These are phyloP conservation scores for Globisporangium irregulare DNA, from an alignment of 352 stramenopile species.

Conservation along the genomic window DNA sequence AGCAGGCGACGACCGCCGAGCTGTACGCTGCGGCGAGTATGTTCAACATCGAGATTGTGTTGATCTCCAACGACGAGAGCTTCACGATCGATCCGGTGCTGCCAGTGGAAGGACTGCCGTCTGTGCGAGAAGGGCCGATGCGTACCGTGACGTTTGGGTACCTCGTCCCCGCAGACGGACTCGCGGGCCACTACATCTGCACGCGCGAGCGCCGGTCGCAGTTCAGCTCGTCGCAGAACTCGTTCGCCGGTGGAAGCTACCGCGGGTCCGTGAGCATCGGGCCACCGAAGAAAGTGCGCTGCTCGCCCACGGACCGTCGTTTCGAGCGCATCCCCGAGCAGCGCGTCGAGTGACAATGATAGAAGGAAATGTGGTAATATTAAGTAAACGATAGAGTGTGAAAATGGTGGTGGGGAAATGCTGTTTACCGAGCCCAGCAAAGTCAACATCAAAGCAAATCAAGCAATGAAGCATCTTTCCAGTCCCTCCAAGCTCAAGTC, in stretches of 20 bases:
- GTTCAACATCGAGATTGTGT: conserved; percentile 79
- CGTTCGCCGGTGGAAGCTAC: conserved; percentile 72
- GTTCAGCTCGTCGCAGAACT: conserved; percentile 45
- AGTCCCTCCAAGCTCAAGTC: background rate
- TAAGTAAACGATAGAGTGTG: background rate
- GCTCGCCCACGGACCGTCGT: conserved; percentile 37
- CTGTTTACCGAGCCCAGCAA: background rate
- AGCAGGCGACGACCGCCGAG: conserved; percentile 78
- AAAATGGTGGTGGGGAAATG: background rate
- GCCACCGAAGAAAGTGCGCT: conserved; percentile 50
- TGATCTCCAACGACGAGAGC: conserved; percentile 79
- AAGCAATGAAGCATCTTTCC: background rate
- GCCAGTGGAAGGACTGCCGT: conserved; percentile 55
- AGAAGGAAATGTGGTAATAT: background rate
- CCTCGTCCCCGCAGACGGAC: conserved; percentile 57
- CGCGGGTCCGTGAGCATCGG: conserved; percentile 69
- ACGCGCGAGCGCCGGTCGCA: conserved; percentile 50
- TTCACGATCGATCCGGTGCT: conserved; percentile 82
- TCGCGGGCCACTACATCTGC: conserved; percentile 82
- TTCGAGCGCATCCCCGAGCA: conserved; percentile 67
- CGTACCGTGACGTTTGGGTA: conserved; percentile 73
- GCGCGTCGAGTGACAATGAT: conserved; percentile 47
- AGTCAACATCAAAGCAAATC: background rate
- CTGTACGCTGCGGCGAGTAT: conserved; percentile 76
- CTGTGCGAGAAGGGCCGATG: conserved; percentile 46